Evolutionary conservation across 208 protist genomes (phyloP).

Genomic region (Trypanosoma avium): DNA sequence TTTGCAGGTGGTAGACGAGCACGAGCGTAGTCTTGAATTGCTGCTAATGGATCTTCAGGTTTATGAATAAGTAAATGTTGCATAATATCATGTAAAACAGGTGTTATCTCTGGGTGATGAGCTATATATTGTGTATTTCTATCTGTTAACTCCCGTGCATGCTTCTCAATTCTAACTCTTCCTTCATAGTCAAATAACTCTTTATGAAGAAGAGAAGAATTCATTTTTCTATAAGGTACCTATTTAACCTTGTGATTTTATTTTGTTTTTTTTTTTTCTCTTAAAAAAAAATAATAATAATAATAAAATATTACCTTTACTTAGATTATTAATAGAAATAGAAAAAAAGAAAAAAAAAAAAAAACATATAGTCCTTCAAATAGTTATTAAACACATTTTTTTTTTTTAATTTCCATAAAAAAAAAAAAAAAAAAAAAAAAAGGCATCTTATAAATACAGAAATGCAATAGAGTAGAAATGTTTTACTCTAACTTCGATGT

Average conservation of each 20-base stretch:
- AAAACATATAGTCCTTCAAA: not conserved
- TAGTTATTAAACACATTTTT: not conserved
- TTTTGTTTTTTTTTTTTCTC: not conserved
- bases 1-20: slow-evolving; percentile 26
- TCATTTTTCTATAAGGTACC: not conserved
- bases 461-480: no score
- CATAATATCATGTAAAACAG: slow-evolving; percentile 66
- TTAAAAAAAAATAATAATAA: no score
- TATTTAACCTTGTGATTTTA: not conserved
- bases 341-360: slow-evolving; percentile 1
- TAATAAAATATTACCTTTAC: no score
- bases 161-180: slow-evolving; percentile 59
- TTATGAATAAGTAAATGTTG: slow-evolving; percentile 63
- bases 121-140: slow-evolving; percentile 51
- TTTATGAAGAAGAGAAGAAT: slow-evolving; percentile 21
- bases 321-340: not conserved
- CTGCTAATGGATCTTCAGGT: slow-evolving; percentile 59
- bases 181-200: slow-evolving; percentile 79
- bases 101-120: slow-evolving; percentile 59
- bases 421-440: no score
- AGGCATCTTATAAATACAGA: no score
- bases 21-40: slow-evolving; percentile 53
- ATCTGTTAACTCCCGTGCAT: slow-evolving; percentile 37
- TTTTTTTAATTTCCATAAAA: not conserved
- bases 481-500: no score